Evolutionary conservation across 371 early-diverging fungal species (phyloP).

Genomic region (Mortierella sp.): DNA sequence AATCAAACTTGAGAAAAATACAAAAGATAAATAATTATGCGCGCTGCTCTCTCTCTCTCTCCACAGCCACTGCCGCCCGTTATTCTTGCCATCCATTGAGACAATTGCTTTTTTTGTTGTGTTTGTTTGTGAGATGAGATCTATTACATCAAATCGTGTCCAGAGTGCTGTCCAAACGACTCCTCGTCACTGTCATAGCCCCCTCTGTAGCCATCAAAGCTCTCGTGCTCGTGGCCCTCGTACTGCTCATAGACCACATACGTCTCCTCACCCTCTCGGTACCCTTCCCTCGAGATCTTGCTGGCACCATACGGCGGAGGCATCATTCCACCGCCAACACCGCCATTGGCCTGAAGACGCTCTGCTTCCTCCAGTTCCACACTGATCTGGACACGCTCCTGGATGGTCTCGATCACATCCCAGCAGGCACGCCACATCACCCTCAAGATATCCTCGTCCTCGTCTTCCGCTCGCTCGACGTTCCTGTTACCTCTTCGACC

Average conservation of each 20-base stretch:
- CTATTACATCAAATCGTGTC: not conserved
- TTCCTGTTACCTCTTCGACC: not conserved
- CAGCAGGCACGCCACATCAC: constrained; percentile 34
- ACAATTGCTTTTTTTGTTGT: not conserved
- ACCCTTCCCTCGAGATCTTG: constrained; percentile 40
- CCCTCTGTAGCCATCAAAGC: constrained; percentile 28
- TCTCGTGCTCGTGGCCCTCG: constrained; percentile 22
- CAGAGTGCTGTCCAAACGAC: constrained; percentile 28
- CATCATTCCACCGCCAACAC: not conserved
- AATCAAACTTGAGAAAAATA: too few relatives aligned
- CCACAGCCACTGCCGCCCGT: too few relatives aligned
- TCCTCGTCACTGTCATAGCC: constrained; percentile 49
- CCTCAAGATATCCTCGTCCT: constrained; percentile 27
- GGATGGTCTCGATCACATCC: constrained; percentile 31
- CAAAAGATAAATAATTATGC: too few relatives aligned
- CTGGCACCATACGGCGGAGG: not conserved
- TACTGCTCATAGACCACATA: constrained; percentile 40
- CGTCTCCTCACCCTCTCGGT: constrained; percentile 40
- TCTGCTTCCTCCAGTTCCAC: constrained; percentile 32
- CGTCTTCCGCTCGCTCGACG: not conserved
- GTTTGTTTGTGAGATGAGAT: not conserved
- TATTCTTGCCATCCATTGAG: too few relatives aligned
- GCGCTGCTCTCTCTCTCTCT: not conserved
- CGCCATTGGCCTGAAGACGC: constrained; percentile 16
- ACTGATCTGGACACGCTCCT: constrained; percentile 39